Evolutionary conservation across 345 rosid genomes (phyloP).

Genomic region (Hypericum perforatum): DNA sequence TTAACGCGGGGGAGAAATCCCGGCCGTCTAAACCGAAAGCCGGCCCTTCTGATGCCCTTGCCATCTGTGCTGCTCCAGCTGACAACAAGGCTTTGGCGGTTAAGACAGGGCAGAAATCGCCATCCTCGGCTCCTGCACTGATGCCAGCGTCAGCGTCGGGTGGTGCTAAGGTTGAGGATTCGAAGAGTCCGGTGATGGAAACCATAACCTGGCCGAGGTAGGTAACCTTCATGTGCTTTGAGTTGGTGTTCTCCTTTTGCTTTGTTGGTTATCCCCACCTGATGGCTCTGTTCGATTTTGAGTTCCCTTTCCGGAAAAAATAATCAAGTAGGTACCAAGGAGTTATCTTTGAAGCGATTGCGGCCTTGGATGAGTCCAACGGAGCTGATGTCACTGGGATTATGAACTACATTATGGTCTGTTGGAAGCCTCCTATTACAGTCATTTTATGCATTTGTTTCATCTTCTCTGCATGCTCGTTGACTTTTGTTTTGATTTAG

Average conservation of each 20-base stretch:
- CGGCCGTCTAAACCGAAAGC: constrained; percentile 35
- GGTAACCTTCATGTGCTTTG: constrained; percentile 18
- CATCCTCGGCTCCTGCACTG: background rate
- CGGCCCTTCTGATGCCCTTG: constrained; percentile 5
- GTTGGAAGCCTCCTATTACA: constrained; percentile 16
- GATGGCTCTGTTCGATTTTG: background rate
- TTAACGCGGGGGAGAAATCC: constrained; percentile 48
- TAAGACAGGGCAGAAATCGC: background rate
- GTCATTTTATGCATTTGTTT: constrained; percentile 4
- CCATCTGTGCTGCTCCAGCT: background rate
- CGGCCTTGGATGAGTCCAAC: constrained; percentile 35
- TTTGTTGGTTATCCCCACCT: background rate
- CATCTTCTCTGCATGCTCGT: no score
- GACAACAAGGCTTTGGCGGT: constrained; percentile 12
- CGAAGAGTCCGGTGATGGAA: constrained; percentile 11
- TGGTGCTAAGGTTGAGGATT: constrained; percentile 20
- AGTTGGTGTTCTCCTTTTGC: background rate
- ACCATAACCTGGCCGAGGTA: constrained; percentile 37
- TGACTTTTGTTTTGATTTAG: no score
- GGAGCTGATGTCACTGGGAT: constrained; percentile 53
- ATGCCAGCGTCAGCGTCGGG: background rate
- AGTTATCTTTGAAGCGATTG: constrained; percentile 72
- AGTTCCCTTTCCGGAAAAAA: background rate
- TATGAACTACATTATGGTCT: constrained; percentile 54
- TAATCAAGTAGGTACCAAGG: constrained; percentile 56